Base-by-base conservation (phyloP, 352 stramenopile genomes). In the Phytophthora rubi region DNA sequence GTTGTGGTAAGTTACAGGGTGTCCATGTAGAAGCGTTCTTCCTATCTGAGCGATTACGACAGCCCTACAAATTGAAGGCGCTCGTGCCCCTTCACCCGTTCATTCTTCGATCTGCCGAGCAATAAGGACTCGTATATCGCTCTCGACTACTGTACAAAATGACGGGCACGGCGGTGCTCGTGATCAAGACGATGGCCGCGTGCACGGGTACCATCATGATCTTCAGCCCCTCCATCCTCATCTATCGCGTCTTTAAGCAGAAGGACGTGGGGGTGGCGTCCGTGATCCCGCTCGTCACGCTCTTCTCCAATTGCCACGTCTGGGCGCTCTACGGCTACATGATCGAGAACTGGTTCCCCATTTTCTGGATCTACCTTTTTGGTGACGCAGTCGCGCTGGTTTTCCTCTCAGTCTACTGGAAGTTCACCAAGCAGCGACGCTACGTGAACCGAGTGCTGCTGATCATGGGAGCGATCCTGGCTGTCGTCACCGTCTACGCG, bases 211-310 rank as follows among this genome's bases (percentile, higher is more conserved):
- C 55, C 0, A 53, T 74, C 33, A 86, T 86, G 76, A 73, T 85
- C 59, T 54, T 81, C 26, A 88, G 78, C 18, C 81, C 79, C n/a
- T 75, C 79, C 49, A 68, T 76, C 23, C 55, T 76, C 1, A 79
- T 88, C 35, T 67, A 64, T 12, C 69, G 62, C 0, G 66, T 81
- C 48, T 65, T 65, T 52, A 75, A 82, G 59, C 67, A 77, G 56
- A 71, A 81, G 44, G 48, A 77, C 33, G 77, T 76, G 4, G 81
- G 78, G 6, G 70, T 75, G 56, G 77, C 74, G 39, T 89, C 81
- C 26, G 76, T 89, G 42, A 75, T 86, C n/a, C 79, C 80, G n/a
- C 70, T 88, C 9, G 76, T 83, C 51, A 71, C 77, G 32, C 76
- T 85, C 37, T 71, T 86, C 18, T 62, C 67, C 6, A 89, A 89